A percentile compares a stretch with the other conserved stretches of the same genome.
Conservation (phyloP, 2,329 filamentous ascomycete species). For the Colletotrichum chrysophilum region DNA sequence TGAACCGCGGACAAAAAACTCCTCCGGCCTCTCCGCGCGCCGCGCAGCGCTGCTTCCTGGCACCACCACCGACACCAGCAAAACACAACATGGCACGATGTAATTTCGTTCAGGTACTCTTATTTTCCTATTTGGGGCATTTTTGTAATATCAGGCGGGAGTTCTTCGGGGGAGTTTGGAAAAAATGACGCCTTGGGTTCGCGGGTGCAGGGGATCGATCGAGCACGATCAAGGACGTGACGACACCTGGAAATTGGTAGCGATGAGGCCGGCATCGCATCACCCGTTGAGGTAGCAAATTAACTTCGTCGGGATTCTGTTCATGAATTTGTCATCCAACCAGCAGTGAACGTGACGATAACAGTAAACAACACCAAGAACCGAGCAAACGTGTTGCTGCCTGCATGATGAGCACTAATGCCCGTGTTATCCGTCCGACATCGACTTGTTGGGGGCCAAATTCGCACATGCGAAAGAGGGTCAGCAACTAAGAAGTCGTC, state of each 20-base stretch:
- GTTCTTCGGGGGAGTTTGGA: neutral
- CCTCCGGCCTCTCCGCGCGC: neutral
- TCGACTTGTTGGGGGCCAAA: neutral
- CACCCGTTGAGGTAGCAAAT: constrained; percentile 19
- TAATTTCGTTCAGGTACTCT: neutral
- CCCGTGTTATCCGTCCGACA: neutral
- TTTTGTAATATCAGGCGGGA: neutral
- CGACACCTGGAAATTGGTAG: constrained; percentile 21
- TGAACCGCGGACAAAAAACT: neutral
- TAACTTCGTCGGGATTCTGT: neutral
- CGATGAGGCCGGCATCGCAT: constrained; percentile 20
- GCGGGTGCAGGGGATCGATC: constrained; percentile 20
- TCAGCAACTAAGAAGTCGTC: constrained; percentile 2
- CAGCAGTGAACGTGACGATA: neutral
- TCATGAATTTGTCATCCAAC: neutral
- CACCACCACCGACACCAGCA: neutral
- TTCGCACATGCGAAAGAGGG: constrained; percentile 8
- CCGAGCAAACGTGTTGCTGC: neutral
- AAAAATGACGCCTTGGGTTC: constrained; percentile 19
- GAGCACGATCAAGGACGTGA: constrained; percentile 24
- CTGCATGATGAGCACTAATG: neutral
- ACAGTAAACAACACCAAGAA: neutral
- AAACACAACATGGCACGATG: neutral
- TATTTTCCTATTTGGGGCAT: neutral
- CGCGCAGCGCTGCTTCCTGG: neutral